These are phyloP conservation scores for Rhazya stricta DNA, from an alignment of 257 asterid species.

Conservation along the genomic window DNA sequence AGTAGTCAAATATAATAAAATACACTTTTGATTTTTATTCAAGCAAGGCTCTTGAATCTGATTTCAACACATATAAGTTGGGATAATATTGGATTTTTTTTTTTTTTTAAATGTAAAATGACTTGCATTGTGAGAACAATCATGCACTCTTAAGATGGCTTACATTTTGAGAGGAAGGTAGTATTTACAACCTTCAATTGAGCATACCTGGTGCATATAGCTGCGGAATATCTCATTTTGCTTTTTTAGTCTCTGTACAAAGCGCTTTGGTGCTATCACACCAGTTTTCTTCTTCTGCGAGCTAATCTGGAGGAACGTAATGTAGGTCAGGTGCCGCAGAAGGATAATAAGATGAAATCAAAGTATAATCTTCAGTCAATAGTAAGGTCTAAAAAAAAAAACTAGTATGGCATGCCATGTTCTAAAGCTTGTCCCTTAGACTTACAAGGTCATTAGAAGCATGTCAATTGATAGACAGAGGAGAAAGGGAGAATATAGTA, in stretches of 20 bases:
- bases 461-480: neutral
- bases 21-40: too few species aligned
- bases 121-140: too few species aligned
- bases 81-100: too few species aligned
- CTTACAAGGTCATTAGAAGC: neutral
- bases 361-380: neutral
- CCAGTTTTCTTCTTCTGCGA: slow-evolving; percentile 92
- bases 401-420: neutral
- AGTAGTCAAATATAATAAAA: too few species aligned
- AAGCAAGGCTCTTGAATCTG: too few species aligned
- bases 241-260: slow-evolving; percentile 81
- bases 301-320: slow-evolving; percentile 57
- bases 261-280: slow-evolving; percentile 87
- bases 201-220: slow-evolving; percentile 89
- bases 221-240: slow-evolving; percentile 90
- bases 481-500: neutral
- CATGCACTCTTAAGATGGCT: too few species aligned
- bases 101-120: too few species aligned
- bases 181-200: neutral
- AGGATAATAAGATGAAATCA: neutral
- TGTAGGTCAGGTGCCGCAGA: neutral
- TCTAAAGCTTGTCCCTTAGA: neutral
- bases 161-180: too few species aligned
- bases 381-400: too few species aligned
- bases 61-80: too few species aligned